phyloP scores from a whole-genome alignment of 2,329 filamentous ascomycete species.

The Exophiala phaeomuriformis region DNA sequence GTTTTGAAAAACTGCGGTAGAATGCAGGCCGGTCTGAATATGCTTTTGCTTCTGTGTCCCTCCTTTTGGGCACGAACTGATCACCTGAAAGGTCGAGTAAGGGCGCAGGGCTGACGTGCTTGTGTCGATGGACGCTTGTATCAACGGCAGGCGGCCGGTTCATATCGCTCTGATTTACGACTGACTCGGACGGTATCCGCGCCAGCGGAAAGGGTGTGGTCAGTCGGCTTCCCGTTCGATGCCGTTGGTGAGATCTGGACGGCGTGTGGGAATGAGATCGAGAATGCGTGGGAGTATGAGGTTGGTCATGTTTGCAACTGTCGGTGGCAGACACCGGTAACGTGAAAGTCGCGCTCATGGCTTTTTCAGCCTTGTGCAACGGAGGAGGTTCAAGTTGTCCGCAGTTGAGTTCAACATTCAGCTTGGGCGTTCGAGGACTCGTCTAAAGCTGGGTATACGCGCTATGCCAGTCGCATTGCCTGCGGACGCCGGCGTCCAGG shows the following conservation, averaged over 20 bases:
- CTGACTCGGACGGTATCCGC: conserved; percentile 26
- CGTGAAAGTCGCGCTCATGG: conserved; percentile 27
- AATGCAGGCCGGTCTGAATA: conserved; percentile 26
- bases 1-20: conserved; percentile 31
- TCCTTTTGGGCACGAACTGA: conserved; percentile 18
- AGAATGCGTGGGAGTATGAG: conserved; percentile 30
- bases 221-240: conserved; percentile 22
- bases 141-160: conserved; percentile 12
- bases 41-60: conserved; percentile 12
- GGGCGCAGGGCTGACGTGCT: conserved; percentile 13
- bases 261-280: conserved; percentile 33
- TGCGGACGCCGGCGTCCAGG: not conserved
- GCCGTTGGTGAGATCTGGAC: conserved; percentile 24
- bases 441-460: not conserved
- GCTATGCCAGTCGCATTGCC: not conserved
- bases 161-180: conserved; percentile 12
- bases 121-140: conserved; percentile 12
- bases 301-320: conserved; percentile 32
- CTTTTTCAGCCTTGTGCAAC: conserved; percentile 13
- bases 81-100: conserved; percentile 7
- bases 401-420: conserved; percentile 24
- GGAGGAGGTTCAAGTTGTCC: conserved; percentile 23
- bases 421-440: conserved; percentile 7
- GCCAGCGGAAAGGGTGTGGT: conserved; percentile 21
- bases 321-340: conserved; percentile 28